phyloP scores from a whole-genome alignment of 352 stramenopile species.

The Albugo candida region DNA sequence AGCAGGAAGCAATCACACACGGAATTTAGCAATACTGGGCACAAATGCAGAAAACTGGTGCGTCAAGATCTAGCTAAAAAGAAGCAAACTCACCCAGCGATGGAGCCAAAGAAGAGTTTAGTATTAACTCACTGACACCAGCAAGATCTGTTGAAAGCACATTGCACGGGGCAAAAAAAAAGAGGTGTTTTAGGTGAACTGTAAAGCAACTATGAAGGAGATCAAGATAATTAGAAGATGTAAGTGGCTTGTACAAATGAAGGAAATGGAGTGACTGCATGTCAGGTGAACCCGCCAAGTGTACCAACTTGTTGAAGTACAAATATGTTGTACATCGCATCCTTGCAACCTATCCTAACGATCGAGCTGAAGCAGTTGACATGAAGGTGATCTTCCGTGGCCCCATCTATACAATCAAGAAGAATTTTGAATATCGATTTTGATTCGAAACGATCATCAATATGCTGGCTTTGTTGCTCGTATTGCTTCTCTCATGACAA shows the following conservation, averaged over 20 bases:
- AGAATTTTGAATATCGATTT: slow-evolving; percentile 75
- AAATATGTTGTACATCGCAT: no score
- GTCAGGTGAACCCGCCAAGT: no score
- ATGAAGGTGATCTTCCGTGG: slow-evolving; percentile 21
- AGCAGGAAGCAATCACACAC: slow-evolving; percentile 30
- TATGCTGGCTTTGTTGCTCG: slow-evolving; percentile 28
- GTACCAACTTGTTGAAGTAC: no score
- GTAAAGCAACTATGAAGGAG: slow-evolving; percentile 23
- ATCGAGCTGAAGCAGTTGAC: no score
- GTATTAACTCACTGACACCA: no score
- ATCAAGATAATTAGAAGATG: no score
- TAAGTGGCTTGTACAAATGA: no score
- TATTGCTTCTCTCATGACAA: slow-evolving; percentile 54
- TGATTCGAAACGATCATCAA: slow-evolving; percentile 41
- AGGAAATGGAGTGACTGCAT: no score
- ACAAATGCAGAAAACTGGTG: slow-evolving; percentile 31
- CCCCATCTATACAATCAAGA: slow-evolving; percentile 66
- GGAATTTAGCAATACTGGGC: slow-evolving; percentile 35
- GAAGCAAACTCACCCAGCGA: slow-evolving; percentile 32
- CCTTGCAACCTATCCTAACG: no score
- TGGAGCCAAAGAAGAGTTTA: slow-evolving; percentile 38
- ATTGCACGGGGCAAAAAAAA: slow-evolving; percentile 3
- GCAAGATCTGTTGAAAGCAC: slow-evolving; percentile 7
- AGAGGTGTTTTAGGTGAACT: slow-evolving; percentile 18
- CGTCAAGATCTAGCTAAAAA: slow-evolving; percentile 45